Base-by-base conservation (phyloP, 345 rosid genomes). In the Eucalyptus sp. region DNA sequence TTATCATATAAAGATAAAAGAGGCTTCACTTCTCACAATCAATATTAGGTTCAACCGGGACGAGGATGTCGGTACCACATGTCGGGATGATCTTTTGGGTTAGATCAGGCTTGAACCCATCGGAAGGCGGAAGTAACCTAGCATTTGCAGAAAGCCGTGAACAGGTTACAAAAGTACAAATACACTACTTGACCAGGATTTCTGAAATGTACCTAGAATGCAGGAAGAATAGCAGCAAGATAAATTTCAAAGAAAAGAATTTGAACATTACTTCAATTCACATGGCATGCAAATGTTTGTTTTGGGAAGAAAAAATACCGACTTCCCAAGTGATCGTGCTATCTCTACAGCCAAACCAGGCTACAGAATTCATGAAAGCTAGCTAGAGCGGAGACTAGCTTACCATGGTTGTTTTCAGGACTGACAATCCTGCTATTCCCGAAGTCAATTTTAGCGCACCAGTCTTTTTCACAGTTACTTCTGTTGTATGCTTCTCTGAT, bases 401-500 rank as follows among this genome's bases (percentile, higher is more conserved):
- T 93, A 96, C 99, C 97, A 92, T 94, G 86, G 99, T 97, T 88
- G 99, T 97, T 93, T 97, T 97, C 79, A 97, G 93, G 91, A 97
- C 92, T 58, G 99, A 88, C 89, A 97, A 83, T 86, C 97, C 98
- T 88, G 93, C 94, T 91, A 96, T 88, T 58, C 98, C 96, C 48
- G 99, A 97, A 49, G 87, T 94, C 92, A 97, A 90, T 90, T 89
- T 91, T 84, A 97, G 83, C 31, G 88, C 89, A 54, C 99, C 98
- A 62, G 96, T 95, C 88, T 96, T 94, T 89, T 94, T 92, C 68
- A 96, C 94, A 86, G 88, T 91, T 20, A 92, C 98, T 93, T 98
- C 97, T 1, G 93, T 80, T 18, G 96, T 95, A 90, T 95, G 99
- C 93, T 91, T 98, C 94, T 98, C 99, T 33, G 96, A 93, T 88